Evolutionary conservation across 805 yeast species (phyloP), one percentile per base, ranked within the genome.

Genomic region (Candida sonorensis): DNA sequence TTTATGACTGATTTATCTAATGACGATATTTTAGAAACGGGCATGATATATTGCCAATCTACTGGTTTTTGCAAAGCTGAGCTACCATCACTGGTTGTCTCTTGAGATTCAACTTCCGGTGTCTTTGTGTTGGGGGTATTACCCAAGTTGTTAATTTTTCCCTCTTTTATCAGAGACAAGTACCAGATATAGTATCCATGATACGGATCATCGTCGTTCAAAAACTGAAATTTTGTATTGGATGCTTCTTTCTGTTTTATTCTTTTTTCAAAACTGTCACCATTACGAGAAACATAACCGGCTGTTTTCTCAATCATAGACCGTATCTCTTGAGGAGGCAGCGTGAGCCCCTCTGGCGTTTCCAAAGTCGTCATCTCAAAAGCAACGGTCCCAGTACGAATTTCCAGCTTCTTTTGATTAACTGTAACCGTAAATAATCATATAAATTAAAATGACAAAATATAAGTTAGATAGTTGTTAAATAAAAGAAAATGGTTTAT

Each of bases 261-360:
- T 30, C 81, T 61, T 8, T 61, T 60, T 45, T 79, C 92, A 55
- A 85, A 83, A 2, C 69, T 60, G 1, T 52, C 46, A 0, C 95
- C 95, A 48, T 84, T 81, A 40, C 81, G 64, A 18, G 59, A 44
- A 5, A 87, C 85, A 46, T 80, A 84, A 4, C 63, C 71, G 0
- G 80, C 86, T 0, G 95, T 82, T 48, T 80, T 82, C 31, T 72
- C 77, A 13, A 88, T 78, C 13, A 72, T 66, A 11, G 66, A 66
- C 39, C 61, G 57, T 5, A 68, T 45, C 10, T 67, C 65, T 7
- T 62, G 69, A 3, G 83, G 78, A 1, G 86, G 83, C 2, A 75
- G 62, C 8, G 65, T 64, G 9, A 72, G 49, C 14, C 60, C 64
- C 0, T 61, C 67, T 2, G 67, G 68, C 1, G 39, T 22, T 7